Conservation (phyloP, 352 stramenopile genomes). For the Saprolegnia diclina region DNA sequence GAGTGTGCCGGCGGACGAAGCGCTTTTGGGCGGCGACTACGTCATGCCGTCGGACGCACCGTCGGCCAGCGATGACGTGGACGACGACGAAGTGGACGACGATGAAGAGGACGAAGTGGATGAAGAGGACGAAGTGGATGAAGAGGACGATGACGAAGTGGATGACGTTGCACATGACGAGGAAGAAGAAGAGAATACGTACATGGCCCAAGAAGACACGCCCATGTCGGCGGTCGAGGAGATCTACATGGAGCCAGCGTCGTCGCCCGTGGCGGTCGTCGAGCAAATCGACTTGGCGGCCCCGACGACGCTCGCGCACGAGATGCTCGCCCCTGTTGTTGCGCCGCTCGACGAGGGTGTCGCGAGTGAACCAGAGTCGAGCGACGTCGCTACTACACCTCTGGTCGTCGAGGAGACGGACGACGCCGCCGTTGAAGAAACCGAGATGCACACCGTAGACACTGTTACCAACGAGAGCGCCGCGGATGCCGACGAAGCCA, state of each 20-base stretch:
- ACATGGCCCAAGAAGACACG: constrained; percentile 9
- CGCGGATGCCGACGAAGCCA: too few relatives aligned
- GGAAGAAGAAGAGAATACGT: not conserved
- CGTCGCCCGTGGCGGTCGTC: not conserved
- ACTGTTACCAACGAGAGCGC: too few relatives aligned
- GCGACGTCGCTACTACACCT: too few relatives aligned
- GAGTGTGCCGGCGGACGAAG: not conserved
- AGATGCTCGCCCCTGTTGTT: not conserved
- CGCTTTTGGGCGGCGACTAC: not conserved
- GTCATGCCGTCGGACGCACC: not conserved
- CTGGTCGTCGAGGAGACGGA: too few relatives aligned
- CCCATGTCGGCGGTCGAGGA: not conserved
- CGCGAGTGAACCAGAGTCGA: too few relatives aligned
- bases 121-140: not conserved
- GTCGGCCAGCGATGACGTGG: not conserved
- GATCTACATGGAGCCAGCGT: not conserved
- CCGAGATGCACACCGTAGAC: too few relatives aligned
- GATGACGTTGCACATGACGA: not conserved
- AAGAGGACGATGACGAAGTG: not conserved
- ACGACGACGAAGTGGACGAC: not conserved
- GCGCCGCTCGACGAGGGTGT: not conserved
- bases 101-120: constrained; percentile 10
- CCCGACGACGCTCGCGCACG: not conserved
- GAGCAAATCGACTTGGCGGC: not conserved
- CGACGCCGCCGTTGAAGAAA: too few relatives aligned